These are phyloP conservation scores for Selaginella moellendorffii DNA, from an alignment of 75 land plant genomes.

Conservation along the genomic window DNA sequence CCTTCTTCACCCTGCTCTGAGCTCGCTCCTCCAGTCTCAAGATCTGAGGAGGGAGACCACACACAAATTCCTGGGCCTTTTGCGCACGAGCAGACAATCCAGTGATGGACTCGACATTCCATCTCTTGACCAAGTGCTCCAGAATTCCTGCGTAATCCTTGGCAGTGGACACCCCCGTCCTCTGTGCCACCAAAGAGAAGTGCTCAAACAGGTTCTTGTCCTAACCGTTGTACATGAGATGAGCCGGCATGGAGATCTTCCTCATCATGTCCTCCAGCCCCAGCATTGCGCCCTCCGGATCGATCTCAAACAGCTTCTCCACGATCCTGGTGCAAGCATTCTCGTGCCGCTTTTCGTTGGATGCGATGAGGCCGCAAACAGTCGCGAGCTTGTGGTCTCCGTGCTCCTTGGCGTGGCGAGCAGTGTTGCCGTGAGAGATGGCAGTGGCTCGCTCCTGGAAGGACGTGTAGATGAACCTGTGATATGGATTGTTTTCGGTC, in stretches of 20 bases:
- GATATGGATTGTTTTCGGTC: slow-evolving; percentile 6
- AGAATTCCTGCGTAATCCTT: slow-evolving; percentile 9
- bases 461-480: neutral
- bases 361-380: neutral
- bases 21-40: slow-evolving; percentile 7
- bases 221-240: slow-evolving; percentile 6
- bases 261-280: slow-evolving; percentile 9
- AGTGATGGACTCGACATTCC: neutral
- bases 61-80: neutral
- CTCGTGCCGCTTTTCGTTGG: slow-evolving; percentile 39
- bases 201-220: neutral
- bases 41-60: neutral
- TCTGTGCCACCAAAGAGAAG: slow-evolving; percentile 2
- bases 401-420: no score
- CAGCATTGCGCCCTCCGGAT: slow-evolving; percentile 6
- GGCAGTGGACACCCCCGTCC: slow-evolving; percentile 2
- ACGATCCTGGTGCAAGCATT: slow-evolving; percentile 45
- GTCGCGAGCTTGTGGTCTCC: neutral
- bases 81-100: neutral
- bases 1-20: slow-evolving; percentile 21
- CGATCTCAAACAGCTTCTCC: slow-evolving; percentile 14
- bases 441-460: neutral
- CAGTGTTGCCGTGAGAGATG: neutral
- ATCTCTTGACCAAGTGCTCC: slow-evolving; percentile 5
- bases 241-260: slow-evolving; percentile 9